phyloP scores from a whole-genome alignment of 1,284 basidiomycete genomes.

The Tremellales sp. region DNA sequence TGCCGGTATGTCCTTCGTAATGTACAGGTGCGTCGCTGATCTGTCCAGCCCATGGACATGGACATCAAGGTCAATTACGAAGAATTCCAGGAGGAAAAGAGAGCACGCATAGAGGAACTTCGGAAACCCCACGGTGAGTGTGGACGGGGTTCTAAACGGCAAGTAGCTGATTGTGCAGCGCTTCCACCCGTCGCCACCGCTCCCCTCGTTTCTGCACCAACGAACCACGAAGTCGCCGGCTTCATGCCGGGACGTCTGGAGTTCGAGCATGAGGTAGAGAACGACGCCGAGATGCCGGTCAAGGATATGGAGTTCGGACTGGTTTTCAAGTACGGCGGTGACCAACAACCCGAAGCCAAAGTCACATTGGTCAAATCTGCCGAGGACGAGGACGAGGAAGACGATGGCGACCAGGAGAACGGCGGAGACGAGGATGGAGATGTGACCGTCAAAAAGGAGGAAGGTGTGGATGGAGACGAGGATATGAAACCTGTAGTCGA shows the following conservation, averaged over 20 bases:
- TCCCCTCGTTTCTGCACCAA: conserved; percentile 85
- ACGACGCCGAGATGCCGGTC: conserved; percentile 90
- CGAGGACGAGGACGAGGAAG: conserved; percentile 30
- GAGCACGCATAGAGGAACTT: conserved; percentile 68
- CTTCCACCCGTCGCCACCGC: conserved; percentile 53
- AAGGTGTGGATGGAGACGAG: conserved; percentile 21
- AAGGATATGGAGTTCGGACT: conserved; percentile 96
- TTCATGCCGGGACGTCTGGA: conserved; percentile 95
- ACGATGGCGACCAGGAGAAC: conserved; percentile 25
- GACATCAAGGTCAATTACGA: conserved; percentile 70
- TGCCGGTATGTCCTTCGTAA: conserved; percentile 62
- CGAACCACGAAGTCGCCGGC: conserved; percentile 87
- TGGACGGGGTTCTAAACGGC: conserved; percentile 2
- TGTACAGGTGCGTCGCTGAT: conserved; percentile 1
- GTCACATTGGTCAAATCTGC: conserved; percentile 28
- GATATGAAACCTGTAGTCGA: conserved; percentile 10
- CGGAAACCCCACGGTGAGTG: conserved; percentile 50
- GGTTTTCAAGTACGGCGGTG: conserved; percentile 79
- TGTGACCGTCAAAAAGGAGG: conserved; percentile 16
- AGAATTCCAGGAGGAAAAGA: conserved; percentile 81
- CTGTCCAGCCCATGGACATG: conserved; percentile 59
- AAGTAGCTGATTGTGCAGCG: conserved; percentile 11
- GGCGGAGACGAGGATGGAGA: conserved; percentile 23
- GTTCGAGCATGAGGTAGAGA: conserved; percentile 95
- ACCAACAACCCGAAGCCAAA: conserved; percentile 60